Evolutionary conservation across 345 rosid genomes (phyloP), one percentile per base, ranked within the genome.

Genomic region (Carallia pectinifolia): DNA sequence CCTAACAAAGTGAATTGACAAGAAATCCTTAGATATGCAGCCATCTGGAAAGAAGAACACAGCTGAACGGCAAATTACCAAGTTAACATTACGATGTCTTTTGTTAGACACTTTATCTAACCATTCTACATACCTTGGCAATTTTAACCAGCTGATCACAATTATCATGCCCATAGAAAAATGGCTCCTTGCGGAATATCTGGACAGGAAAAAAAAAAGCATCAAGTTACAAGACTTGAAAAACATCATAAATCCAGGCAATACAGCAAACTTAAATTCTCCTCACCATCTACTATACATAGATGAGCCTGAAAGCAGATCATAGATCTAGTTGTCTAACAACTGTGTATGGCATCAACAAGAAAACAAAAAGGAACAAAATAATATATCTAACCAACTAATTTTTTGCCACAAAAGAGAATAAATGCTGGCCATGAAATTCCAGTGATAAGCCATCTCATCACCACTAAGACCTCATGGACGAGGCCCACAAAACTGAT

Each of bases 101-200:
- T 38, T 58, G 64, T 71, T 61, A 44, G 50, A 13, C 50, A 44
- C 44, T 58, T 67, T 36, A 58, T 54, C 56, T 30, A 61, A 37
- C n/a, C 53, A 36, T 67, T 64, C 55, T 58, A 74, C 77, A 67
- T 84, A 90, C 99, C 97, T 90, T 95, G 58, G 97, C 97, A 62
- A 95, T 90, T 87, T 95, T 92, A 73, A 95, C 97, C 81, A 95
- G 80, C 68, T 95, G 99, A 79, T 95, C 99, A 79, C 91, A 82
- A 74, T 95, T 95, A 83, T 95, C 99, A 84, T 87, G 97, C 68
- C 98, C 98, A 72, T 94, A 91, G 83, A 94, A 94, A 85, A 94
- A 94, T 27, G 99, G 99, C 75, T 95, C 99, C 85, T 92, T 95
- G 1, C 99, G 92, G 75, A 92, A 95, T 83, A 95, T 89, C 99